Evolutionary conservation across 116 monocot species (phyloP), one percentile per base, ranked within the genome.

Genomic region (Dioscorea cayenensis): DNA sequence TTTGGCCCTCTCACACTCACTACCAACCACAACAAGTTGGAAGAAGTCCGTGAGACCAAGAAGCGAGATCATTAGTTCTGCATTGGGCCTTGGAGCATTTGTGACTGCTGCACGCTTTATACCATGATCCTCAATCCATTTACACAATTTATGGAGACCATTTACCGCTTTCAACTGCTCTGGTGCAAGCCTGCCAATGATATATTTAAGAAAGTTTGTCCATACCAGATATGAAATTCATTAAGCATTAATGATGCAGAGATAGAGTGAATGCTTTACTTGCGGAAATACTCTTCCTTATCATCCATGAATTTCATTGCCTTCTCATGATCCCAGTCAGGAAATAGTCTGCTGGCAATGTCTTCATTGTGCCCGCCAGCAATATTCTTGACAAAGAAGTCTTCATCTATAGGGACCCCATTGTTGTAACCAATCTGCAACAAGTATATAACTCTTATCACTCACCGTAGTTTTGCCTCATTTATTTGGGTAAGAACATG

Each of bases 21-120:
- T 67, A n/a, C 91, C 91, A 18, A 95, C 61, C 1, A 95, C 77
- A 5, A 91, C 68, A 61, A 73, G 65, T 25, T 89, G 77, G 69
- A 91, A 95, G 72, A 95, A 95, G 22, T 87, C 85, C 16, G 77
- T 62, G 3, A 95, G 83, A 2, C 89, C 91, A 36, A 91, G 76
- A 20, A 84, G 58, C 0, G 89, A 81, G 60, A 95, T 72, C 86
- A 91, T 91, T 18, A 91, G 81, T 75, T 95, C 87, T 6, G 95
- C 95, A 69, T 91, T 95, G 2, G 64, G 64, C 71, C 85, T 79
- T 8, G 87, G 89, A 51, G 95, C 87, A 64, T 95, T 95, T 0
- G 91, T 87, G 60, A 95, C 92, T 18, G 87, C 91, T 16, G 92
- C 95, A 5, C 95, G 79, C 74, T 91, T 95, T 72, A 87, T 60